phyloP scores from a whole-genome alignment of 176 grass and related monocot species.

The Paspalum notatum region DNA sequence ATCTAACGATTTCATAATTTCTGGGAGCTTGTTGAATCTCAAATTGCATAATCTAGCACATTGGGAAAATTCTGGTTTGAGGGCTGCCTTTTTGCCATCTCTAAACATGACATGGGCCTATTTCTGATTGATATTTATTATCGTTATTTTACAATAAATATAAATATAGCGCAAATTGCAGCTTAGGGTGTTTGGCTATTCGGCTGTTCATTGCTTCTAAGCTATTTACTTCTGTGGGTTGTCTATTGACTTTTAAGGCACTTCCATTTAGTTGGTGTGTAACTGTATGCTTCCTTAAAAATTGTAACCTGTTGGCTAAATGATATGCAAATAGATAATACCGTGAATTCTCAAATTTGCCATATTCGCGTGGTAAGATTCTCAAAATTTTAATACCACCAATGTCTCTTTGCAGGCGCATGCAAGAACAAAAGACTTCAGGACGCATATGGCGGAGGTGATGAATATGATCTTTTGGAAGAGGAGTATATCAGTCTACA shows the following conservation, averaged over 20 bases:
- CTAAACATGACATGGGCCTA: not conserved
- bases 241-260: slow-evolving; percentile 3
- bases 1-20: not conserved
- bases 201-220: not conserved
- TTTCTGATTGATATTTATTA: slow-evolving; percentile 12
- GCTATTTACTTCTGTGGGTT: not conserved
- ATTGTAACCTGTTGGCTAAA: slow-evolving; percentile 1
- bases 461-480: slow-evolving; percentile 32
- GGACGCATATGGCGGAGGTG: slow-evolving; percentile 57
- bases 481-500: slow-evolving; percentile 19
- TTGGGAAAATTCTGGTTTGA: not conserved
- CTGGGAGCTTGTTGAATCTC: not conserved
- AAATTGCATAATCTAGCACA: not conserved
- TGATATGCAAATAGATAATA: not conserved
- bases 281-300: not conserved
- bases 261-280: not conserved
- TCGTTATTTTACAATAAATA: slow-evolving; percentile 19
- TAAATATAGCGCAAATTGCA: not conserved
- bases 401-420: slow-evolving; percentile 49
- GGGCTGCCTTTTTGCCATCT: slow-evolving; percentile 4
- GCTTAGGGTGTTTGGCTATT: not conserved
- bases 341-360: not conserved
- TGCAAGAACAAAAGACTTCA: slow-evolving; percentile 68
- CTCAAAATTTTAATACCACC: not conserved
- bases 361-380: not conserved